Evolutionary conservation across 2,329 filamentous ascomycete genomes (phyloP), one percentile per base, ranked within the genome.

Genomic region (Diaporthe humulicola): DNA sequence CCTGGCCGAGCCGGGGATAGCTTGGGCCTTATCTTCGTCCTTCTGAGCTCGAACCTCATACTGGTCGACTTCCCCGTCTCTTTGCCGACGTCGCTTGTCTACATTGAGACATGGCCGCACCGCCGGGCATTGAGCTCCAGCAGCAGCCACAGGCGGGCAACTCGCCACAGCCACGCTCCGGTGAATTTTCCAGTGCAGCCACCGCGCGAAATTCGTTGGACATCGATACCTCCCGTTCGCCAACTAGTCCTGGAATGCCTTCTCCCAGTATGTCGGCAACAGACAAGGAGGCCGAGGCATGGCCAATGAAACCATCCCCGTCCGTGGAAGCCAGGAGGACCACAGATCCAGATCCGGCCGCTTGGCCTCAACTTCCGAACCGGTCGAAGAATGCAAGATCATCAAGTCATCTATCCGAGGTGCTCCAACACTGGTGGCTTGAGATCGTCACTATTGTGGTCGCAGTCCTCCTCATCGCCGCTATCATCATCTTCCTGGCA

Each of bases 371-470:
- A 12, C 71, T 19, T 7, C 52, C 58, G 6, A 9, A 17, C 52
- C n/a, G 45, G 33, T 33, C 36, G 19, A 56, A 10, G 48, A 33
- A 9, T 14, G 70, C 42, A 42, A 60, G 42, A 14, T 33, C 45
- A 42, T 58, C 52, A n/a, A 74, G 42, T 40, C 75, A 76, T 57
- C 58, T 54, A 33, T 58, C 61, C 25, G 69, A 70, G 7, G 56
- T 76, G 30, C 60, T 76, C 4, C 45, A 25, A 8, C 73, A 72
- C 22, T 76, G 75, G 75, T 22, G 19, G 33, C 70, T 74, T 17
- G 75, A 76, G 45, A 75, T 76, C 6, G 3, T 71, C 19, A 74
- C 75, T 17, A 58, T 76, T 12, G 9, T 73, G n/a, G 57, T 73
- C 52, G 69, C 73, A 10, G 8, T 74, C 15, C 45, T 56, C 17